phyloP scores from a whole-genome alignment of 306 rosid species.

The Styphnolobium japonicum region DNA sequence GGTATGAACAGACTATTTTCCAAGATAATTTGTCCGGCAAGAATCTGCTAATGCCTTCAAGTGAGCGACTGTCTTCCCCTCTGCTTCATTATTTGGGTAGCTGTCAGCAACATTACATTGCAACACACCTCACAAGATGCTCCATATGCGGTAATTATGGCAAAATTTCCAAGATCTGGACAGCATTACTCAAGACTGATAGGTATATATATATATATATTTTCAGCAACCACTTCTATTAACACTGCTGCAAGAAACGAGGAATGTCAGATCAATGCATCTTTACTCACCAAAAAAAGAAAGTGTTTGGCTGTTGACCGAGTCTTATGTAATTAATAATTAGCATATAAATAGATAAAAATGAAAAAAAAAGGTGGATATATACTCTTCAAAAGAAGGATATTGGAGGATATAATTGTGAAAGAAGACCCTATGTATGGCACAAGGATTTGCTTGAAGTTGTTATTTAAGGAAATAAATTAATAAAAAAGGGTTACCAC shows the following conservation, averaged over 20 bases:
- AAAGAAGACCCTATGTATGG: not conserved
- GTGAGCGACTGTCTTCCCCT: constrained; percentile 18
- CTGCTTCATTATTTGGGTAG: constrained; percentile 26
- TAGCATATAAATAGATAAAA: not conserved
- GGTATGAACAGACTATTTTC: constrained; percentile 33
- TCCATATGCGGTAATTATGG: constrained; percentile 29
- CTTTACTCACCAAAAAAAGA: not conserved
- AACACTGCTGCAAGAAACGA: constrained; percentile 40
- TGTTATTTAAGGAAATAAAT: not conserved
- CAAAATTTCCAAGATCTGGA: constrained; percentile 23
- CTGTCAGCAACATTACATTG: constrained; percentile 25
- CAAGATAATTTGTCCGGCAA: constrained; percentile 16
- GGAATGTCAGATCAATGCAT: constrained; percentile 16
- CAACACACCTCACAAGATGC: constrained; percentile 30
- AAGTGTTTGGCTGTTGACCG: not conserved
- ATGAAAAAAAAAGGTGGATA: not conserved
- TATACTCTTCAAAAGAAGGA: not conserved
- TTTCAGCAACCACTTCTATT: constrained; percentile 37
- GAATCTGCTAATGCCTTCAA: constrained; percentile 26
- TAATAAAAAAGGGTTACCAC: constrained; percentile 26
- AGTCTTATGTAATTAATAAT: not conserved
- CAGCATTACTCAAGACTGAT: constrained; percentile 29
- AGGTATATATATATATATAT: constrained; percentile 25
- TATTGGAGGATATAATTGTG: constrained; percentile 1
- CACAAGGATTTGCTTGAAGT: constrained; percentile 18